Conservation (phyloP, 352 stramenopile species). For the Pseudoperonospora humuli region DNA sequence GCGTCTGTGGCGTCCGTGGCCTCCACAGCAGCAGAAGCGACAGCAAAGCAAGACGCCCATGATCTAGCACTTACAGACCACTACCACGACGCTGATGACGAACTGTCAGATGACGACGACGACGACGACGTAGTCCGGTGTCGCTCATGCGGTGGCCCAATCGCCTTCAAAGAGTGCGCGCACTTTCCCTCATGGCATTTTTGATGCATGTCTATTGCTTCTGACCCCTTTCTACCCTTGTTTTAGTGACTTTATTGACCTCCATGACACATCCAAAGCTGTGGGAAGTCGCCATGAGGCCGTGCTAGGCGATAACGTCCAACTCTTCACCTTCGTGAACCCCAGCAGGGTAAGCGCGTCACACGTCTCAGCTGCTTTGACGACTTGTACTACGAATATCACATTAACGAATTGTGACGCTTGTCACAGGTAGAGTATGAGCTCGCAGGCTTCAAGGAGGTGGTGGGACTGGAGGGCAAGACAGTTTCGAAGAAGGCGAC, state of each 20-base stretch:
- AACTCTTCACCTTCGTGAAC: conserved; percentile 78
- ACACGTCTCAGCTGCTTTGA: not conserved
- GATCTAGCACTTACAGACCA: conserved; percentile 8
- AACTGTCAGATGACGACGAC: conserved; percentile 25
- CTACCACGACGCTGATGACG: conserved; percentile 8
- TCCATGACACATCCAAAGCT: conserved; percentile 70
- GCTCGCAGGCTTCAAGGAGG: conserved; percentile 58
- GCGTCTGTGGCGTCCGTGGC: conserved; percentile 1
- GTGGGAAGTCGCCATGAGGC: conserved; percentile 44
- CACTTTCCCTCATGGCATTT: not conserved
- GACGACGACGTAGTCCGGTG: conserved; percentile 64
- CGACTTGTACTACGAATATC: no score
- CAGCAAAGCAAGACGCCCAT: conserved; percentile 1
- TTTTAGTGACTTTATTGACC: conserved; percentile 54
- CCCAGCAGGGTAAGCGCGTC: conserved; percentile 39
- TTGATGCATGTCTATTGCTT: not conserved
- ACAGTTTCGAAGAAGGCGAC: conserved; percentile 63
- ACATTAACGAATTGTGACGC: not conserved
- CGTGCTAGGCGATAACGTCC: conserved; percentile 36
- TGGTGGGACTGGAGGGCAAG: conserved; percentile 48
- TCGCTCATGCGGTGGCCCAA: conserved; percentile 62
- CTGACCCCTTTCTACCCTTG: conserved; percentile 5
- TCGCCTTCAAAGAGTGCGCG: conserved; percentile 55
- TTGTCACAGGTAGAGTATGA: conserved; percentile 62
- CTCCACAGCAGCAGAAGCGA: conserved; percentile 6